These are phyloP conservation scores for Pythium brachiatum DNA, from an alignment of 352 stramenopile species.

Conservation along the genomic window DNA sequence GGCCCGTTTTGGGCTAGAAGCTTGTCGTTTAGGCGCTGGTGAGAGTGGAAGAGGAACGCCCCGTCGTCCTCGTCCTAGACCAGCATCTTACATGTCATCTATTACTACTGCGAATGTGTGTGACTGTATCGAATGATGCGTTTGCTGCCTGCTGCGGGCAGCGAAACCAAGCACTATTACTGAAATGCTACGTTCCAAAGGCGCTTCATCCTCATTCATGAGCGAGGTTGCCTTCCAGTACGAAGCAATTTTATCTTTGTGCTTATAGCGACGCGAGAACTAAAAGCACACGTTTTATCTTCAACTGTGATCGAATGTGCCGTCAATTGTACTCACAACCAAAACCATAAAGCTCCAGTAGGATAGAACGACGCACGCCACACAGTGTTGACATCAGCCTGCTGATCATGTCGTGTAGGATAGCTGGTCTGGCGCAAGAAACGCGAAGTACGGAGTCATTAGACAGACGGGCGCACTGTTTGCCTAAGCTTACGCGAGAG, in stretches of 20 bases:
- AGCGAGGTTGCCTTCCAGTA: conserved; percentile 26
- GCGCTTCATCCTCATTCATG: not conserved
- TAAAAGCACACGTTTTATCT: conserved; percentile 87
- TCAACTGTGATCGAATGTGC: conserved; percentile 74
- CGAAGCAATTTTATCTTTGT: conserved; percentile 83
- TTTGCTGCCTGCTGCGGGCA: conserved; percentile 7
- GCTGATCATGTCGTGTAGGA: no score
- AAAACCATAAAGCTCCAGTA: no score
- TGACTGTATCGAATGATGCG: not conserved
- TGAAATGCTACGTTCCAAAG: conserved; percentile 63
- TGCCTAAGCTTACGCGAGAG: no score
- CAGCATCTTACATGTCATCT: conserved; percentile 62
- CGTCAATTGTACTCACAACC: conserved; percentile 81
- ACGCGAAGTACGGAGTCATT: no score
- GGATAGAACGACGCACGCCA: no score
- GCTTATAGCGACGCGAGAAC: conserved; percentile 77
- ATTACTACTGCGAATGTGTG: conserved; percentile 4
- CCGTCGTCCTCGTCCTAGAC: conserved; percentile 55
- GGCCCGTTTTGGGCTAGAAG: conserved; percentile 68
- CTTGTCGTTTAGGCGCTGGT: conserved; percentile 67
- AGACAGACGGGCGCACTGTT: no score
- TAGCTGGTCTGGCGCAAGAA: no score
- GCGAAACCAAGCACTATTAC: conserved; percentile 51
- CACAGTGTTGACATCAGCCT: no score
- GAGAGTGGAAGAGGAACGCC: conserved; percentile 55